Evolutionary conservation across 1,284 basidiomycete genomes (phyloP), one percentile per base, ranked within the genome.

Genomic region (Sphagnurus paluster): DNA sequence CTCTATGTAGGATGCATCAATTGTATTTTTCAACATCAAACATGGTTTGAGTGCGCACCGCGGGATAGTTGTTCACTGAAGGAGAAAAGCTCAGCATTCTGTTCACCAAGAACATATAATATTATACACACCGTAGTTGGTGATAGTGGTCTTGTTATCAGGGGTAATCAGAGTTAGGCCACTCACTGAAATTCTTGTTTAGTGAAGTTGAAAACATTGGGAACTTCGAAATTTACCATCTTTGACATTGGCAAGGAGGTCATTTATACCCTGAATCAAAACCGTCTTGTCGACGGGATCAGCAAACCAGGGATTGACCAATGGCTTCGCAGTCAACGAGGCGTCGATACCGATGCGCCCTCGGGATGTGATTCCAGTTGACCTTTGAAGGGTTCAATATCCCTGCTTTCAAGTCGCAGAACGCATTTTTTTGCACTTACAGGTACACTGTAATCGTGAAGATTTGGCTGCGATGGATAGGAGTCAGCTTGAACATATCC

Each of bases 361-460:
- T 36, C 79, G 76, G 8, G 82, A 84, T 2, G 77, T 79, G 41
- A 82, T 73, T 45, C 81, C 81, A 17, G 68, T 70, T 3, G 77
- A 77, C n/a, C 67, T 77, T 56, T 44, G 38, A 13, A 47, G 11
- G 48, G 42, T 30, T 43, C 14, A 24, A 20, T 34, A 20, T 34
- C 38, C 20, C 42, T 50, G 24, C 11, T 26, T 11, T 7, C 7
- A 26, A 11, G 6, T 26, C 25, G 8, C 49, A 42, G 16, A 50
- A 76, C 70, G 80, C 59, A 59, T 82, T 82, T 5, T 72, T 61
- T 1, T 78, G 80, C 63, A 83, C 75, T 52, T 52, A 80, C 72
- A 83, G 60, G 59, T 84, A 83, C 6, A 74, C 61, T 0, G 81
- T 83, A 62, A 84, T 82, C 0, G 80, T 82, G 67, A 82, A 81